Evolutionary conservation across 306 rosid species (phyloP), one percentile per base, ranked within the genome.

Genomic region (Begonia loranthoides): DNA sequence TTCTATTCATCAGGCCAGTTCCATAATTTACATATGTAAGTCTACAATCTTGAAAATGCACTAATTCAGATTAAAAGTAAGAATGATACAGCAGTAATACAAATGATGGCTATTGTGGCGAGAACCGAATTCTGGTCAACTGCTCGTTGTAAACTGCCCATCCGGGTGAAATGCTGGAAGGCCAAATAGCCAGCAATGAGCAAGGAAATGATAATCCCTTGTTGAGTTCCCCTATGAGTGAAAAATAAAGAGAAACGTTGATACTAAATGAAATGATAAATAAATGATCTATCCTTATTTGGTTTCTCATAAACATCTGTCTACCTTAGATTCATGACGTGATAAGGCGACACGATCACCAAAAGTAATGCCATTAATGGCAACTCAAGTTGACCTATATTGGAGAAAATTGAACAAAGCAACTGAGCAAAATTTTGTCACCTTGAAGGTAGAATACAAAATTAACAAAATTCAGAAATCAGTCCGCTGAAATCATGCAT

Each of bases 91-190:
- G 57, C 62, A 43, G 73, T 58, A 68, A 75, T 49, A 62, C 68
- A 56, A 61, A 73, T 45, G 66, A 83, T 57, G 47, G 93, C 92
- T 69, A 76, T 8, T 66, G 93, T 80, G 59, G 96, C 80, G 57
- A 90, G 66, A 59, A 90, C 66, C 66, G 99, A 76, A 75, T 95
- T 89, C 72, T 70, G 93, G 57, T 90, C 94, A 83, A 86, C 67
- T 60, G 93, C 76, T 57, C 66, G 73, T 73, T 51, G 77, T 68
- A 90, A 61, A 73, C 69, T 74, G 57, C 79, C 83, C 16, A 70
- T 52, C 58, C 94, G 69, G 46, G 96, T 73, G 84, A 90, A 86
- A 81, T 90, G 99, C 70, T 82, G 96, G 79, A 70, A 90, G 58
- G 93, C 96, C 76, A 90, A 45, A 76, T 86, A 86, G 46, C 70